Evolutionary conservation across 2,329 filamentous ascomycete genomes (phyloP).

Genomic region (Hypoxylon sp.): DNA sequence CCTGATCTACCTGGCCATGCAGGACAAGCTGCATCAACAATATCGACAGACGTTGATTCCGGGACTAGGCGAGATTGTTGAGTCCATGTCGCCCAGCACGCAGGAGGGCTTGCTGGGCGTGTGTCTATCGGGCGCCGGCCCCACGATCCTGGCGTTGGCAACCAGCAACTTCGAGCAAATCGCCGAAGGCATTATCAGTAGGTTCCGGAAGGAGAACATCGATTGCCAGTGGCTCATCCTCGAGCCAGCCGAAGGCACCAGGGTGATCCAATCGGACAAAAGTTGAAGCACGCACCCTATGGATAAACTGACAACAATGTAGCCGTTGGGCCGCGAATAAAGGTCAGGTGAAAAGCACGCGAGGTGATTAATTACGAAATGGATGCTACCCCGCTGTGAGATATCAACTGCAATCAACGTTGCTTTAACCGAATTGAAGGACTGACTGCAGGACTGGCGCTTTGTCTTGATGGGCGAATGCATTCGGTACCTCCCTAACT

Average conservation of each 20-base stretch:
- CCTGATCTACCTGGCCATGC: constrained; percentile 97
- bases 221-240: constrained; percentile 86
- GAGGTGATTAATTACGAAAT: not conserved
- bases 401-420: constrained; percentile 10
- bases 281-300: constrained; percentile 1
- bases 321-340: not conserved
- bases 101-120: constrained; percentile 92
- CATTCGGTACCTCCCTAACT: too few species aligned
- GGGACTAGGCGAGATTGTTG: constrained; percentile 87
- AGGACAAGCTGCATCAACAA: constrained; percentile 97
- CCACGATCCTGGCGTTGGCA: constrained; percentile 91
- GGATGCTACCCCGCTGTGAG: not conserved
- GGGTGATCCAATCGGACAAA: constrained; percentile 33
- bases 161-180: constrained; percentile 90
- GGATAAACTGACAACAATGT: constrained; percentile 13
- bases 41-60: constrained; percentile 93
- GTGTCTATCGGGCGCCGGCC: constrained; percentile 92
- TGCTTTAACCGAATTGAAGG: constrained; percentile 11
- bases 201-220: constrained; percentile 77
- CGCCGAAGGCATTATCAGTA: constrained; percentile 76
- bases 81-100: constrained; percentile 86
- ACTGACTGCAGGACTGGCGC: too few species aligned
- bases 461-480: too few species aligned
- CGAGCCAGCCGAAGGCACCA: constrained; percentile 80
- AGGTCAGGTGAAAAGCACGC: not conserved